Conservation (phyloP, 257 asterid species). For the Fraxinus americana region DNA sequence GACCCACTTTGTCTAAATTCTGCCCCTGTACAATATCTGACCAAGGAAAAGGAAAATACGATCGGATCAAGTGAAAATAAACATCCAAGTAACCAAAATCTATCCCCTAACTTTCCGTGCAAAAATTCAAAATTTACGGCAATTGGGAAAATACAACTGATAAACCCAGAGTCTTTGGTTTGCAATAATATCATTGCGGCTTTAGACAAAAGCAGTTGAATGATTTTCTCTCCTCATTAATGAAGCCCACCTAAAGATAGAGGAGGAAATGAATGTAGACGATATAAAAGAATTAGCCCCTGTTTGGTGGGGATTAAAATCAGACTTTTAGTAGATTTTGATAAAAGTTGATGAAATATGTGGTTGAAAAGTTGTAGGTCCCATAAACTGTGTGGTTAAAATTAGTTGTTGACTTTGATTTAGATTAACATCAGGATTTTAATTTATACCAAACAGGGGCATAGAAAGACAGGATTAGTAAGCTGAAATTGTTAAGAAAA, state of each 20-base stretch:
- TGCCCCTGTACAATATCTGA: slow-evolving; percentile 47
- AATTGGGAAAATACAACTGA: neutral
- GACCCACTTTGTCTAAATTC: slow-evolving; percentile 27
- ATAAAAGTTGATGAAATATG: too few relatives aligned
- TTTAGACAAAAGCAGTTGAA: neutral
- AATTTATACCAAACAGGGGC: too few relatives aligned
- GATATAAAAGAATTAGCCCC: neutral
- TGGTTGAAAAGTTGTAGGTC: too few relatives aligned
- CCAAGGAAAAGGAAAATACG: slow-evolving; percentile 21
- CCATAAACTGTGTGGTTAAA: too few relatives aligned
- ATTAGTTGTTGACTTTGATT: too few relatives aligned
- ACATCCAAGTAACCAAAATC: slow-evolving; percentile 4
- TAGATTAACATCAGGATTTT: too few relatives aligned
- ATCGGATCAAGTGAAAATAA: slow-evolving; percentile 6
- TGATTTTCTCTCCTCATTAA: neutral
- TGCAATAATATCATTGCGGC: neutral
- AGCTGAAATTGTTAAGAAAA: neutral
- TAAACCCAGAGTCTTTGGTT: neutral
- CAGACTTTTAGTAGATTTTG: too few relatives aligned
- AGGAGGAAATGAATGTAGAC: neutral
- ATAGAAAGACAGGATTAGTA: neutral
- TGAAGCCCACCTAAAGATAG: neutral
- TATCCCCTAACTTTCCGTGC: neutral
- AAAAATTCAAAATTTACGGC: neutral
- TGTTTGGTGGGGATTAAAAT: too few relatives aligned